Evolutionary conservation across 1,284 basidiomycete genomes (phyloP).

Genomic region (Cyathus pygmaeus): DNA sequence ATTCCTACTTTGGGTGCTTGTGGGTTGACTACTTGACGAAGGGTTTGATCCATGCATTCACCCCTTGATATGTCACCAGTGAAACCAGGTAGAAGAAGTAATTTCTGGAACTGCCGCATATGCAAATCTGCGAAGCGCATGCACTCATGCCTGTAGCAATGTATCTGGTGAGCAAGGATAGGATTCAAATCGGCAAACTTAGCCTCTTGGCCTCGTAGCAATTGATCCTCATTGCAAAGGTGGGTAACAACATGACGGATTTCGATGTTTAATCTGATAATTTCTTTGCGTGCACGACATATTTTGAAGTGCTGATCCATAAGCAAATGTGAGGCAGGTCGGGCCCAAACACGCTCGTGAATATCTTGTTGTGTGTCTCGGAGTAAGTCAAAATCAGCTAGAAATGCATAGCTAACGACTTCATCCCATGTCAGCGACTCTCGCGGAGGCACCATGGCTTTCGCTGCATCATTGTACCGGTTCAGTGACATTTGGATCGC

Average conservation of each 20-base stretch:
- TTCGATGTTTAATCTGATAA: conserved; percentile 43
- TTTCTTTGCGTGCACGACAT: conserved; percentile 39
- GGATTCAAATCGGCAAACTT: background rate
- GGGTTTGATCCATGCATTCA: too few species aligned
- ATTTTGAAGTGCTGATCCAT: conserved; percentile 40
- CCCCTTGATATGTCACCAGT: too few species aligned
- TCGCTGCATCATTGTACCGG: conserved; percentile 24
- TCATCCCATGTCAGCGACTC: conserved; percentile 29
- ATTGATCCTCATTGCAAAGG: conserved; percentile 37
- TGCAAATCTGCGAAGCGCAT: too few species aligned
- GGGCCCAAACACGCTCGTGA: conserved; percentile 28
- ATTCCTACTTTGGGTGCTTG: too few species aligned
- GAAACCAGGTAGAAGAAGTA: too few species aligned
- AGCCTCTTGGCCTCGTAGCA: conserved; percentile 2
- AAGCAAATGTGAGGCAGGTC: conserved; percentile 20
- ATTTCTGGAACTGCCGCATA: too few species aligned
- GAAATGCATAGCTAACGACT: conserved; percentile 36
- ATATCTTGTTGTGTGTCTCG: conserved; percentile 36
- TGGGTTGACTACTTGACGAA: too few species aligned
- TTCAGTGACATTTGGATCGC: conserved; percentile 24
- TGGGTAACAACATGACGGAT: conserved; percentile 36
- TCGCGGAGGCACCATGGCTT: conserved; percentile 10
- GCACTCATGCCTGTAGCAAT: too few species aligned
- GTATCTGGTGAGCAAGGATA: background rate
- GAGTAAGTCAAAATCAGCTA: conserved; percentile 46